These are phyloP conservation scores for Aquilaria agallochum DNA, from an alignment of 441 rosid species.

Conservation along the genomic window DNA sequence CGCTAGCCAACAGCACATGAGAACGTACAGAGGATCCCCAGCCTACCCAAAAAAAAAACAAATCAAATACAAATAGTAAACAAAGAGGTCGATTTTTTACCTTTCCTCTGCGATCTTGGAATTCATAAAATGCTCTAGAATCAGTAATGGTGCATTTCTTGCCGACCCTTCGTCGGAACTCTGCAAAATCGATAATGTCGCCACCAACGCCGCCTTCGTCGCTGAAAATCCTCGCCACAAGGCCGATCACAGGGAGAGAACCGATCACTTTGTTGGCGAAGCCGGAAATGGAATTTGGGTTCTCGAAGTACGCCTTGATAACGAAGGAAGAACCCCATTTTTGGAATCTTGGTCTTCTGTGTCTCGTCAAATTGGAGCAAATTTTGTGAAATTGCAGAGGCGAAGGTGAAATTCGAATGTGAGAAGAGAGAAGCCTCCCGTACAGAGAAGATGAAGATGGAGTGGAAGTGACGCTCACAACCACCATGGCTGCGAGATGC, in stretches of 20 bases:
- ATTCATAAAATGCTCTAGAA: constrained; percentile 89
- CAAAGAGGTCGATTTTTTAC: constrained; percentile 25
- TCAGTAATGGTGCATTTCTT: constrained; percentile 65
- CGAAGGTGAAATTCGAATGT: constrained; percentile 41
- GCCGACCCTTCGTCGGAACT: constrained; percentile 89
- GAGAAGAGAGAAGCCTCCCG: constrained; percentile 31
- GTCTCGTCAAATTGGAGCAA: constrained; percentile 18
- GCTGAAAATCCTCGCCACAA: constrained; percentile 72
- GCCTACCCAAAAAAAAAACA: constrained; percentile 36
- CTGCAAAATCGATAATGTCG: constrained; percentile 87
- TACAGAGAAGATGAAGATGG: constrained; percentile 19
- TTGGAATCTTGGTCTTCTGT: constrained; percentile 18
- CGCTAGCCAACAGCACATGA: constrained; percentile 91
- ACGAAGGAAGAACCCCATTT: constrained; percentile 26
- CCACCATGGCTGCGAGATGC: constrained; percentile 39
- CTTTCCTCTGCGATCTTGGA: constrained; percentile 76
- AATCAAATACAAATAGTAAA: neutral
- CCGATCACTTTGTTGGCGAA: constrained; percentile 80
- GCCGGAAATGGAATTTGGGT: constrained; percentile 60
- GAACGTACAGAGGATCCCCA: constrained; percentile 91
- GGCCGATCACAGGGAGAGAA: constrained; percentile 86
- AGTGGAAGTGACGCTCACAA: constrained; percentile 27
- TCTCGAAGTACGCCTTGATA: constrained; percentile 74
- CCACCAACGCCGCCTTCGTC: constrained; percentile 94
- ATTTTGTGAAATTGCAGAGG: constrained; percentile 31